A percentile compares a stretch with the other conserved stretches of the same genome.
phyloP scores from a whole-genome alignment of 2,329 filamentous ascomycete species.

The Gliomastix tumulicola region DNA sequence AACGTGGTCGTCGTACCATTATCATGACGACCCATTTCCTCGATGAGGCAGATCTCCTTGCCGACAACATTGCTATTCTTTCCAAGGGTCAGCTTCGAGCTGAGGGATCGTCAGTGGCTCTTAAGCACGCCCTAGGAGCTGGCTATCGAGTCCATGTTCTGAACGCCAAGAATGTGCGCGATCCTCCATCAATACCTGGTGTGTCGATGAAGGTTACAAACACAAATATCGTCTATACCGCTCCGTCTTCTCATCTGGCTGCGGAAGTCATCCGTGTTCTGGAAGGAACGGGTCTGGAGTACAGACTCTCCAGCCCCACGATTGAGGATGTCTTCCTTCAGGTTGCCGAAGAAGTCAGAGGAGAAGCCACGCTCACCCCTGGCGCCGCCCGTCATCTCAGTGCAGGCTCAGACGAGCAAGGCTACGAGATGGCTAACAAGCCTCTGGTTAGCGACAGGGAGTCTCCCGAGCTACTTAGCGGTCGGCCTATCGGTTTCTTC shows the following conservation, averaged over 20 bases:
- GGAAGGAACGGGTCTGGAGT: constrained; percentile 55
- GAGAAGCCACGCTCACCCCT: constrained; percentile 4
- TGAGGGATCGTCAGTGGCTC: constrained; percentile 59
- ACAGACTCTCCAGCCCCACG: constrained; percentile 62
- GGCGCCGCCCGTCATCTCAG: no score
- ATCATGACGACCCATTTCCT: constrained; percentile 70
- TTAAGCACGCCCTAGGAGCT: constrained; percentile 58
- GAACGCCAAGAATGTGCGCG: constrained; percentile 18
- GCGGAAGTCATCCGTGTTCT: constrained; percentile 61
- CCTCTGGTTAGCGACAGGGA: background rate
- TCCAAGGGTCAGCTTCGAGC: constrained; percentile 61
- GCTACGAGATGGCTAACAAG: background rate
- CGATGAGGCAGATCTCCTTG: constrained; percentile 67
- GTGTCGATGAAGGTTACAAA: constrained; percentile 48
- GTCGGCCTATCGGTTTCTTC: constrained; percentile 48
- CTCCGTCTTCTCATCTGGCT: constrained; percentile 59
- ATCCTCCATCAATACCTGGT: constrained; percentile 43
- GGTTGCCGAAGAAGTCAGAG: constrained; percentile 43
- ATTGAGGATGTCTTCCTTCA: constrained; percentile 69
- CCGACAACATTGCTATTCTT: constrained; percentile 64
- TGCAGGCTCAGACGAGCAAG: constrained; percentile 4
- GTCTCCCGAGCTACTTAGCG: constrained; percentile 33
- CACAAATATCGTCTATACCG: constrained; percentile 64
- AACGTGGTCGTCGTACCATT: constrained; percentile 60
- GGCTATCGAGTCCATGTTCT: constrained; percentile 20